A percentile compares a stretch with the other conserved stretches of the same genome.
phyloP scores from a whole-genome alignment of 768 basidiomycete species.

The Mycena chlorophos region DNA sequence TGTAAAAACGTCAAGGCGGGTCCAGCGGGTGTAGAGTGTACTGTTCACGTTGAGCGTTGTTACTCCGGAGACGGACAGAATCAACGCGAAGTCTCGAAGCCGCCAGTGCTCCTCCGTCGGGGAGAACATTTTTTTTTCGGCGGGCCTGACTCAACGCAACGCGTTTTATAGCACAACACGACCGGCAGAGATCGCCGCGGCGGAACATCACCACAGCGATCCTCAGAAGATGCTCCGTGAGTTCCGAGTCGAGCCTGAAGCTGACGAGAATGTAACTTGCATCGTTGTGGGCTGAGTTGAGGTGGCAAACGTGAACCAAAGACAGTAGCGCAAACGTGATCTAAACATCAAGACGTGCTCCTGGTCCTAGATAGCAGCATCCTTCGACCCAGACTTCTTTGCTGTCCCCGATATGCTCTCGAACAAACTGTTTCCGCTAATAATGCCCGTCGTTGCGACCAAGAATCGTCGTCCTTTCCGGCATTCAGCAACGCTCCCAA shows the following conservation, averaged over 20 bases:
- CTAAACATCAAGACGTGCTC: constrained; percentile 5
- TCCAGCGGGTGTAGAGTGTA: neutral
- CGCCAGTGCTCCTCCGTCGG: too few relatives aligned
- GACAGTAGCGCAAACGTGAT: too few relatives aligned
- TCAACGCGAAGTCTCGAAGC: constrained; percentile 25
- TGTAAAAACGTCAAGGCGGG: neutral
- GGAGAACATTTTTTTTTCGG: too few relatives aligned
- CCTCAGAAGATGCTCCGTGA: too few relatives aligned
- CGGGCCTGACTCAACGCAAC: too few relatives aligned
- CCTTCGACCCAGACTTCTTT: constrained; percentile 39
- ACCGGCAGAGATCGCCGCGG: too few relatives aligned
- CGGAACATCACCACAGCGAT: too few relatives aligned
- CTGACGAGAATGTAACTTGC: too few relatives aligned
- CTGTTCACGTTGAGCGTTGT: constrained; percentile 22
- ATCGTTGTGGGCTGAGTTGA: too few relatives aligned
- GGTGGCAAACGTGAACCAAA: too few relatives aligned
- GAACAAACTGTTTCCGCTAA: constrained; percentile 74
- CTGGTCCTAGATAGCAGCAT: constrained; percentile 39
- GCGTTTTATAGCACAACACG: too few relatives aligned
- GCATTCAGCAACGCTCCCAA: constrained; percentile 17
- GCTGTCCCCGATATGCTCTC: constrained; percentile 59
- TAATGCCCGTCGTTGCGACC: constrained; percentile 88
- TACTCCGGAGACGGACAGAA: constrained; percentile 26
- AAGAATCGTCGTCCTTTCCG: constrained; percentile 78
- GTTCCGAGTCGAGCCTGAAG: too few relatives aligned